Evolutionary conservation across 1,284 basidiomycete genomes (phyloP).

Genomic region (Pseudozyma thailandica): DNA sequence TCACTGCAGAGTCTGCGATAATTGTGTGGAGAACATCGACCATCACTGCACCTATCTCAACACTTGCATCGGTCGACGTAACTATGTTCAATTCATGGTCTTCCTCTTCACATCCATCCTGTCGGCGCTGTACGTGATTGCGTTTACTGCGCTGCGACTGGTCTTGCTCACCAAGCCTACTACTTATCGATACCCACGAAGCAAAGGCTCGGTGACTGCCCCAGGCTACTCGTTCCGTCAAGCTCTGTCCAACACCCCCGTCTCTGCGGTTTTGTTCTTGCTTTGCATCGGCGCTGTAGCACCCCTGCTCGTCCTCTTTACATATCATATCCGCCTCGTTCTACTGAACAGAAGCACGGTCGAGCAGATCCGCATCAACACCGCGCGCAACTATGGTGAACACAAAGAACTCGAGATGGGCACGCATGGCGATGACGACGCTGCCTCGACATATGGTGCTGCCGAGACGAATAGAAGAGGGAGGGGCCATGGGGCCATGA

Average conservation of each 20-base stretch:
- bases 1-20: conserved; percentile 67
- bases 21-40: conserved; percentile 67
- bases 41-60: conserved; percentile 68
- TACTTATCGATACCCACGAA: conserved; percentile 25
- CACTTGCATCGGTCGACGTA: conserved; percentile 66
- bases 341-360: conserved; percentile 63
- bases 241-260: conserved; percentile 52
- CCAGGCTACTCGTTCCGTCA: conserved; percentile 32
- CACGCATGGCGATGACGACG: conserved; percentile 18
- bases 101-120: conserved; percentile 53
- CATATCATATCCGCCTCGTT: conserved; percentile 62
- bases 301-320: conserved; percentile 54
- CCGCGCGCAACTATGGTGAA: conserved; percentile 49
- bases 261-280: conserved; percentile 59
- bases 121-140: conserved; percentile 27
- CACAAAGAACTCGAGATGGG: conserved; percentile 28
- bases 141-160: conserved; percentile 38
- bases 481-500: not conserved
- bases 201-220: conserved; percentile 25
- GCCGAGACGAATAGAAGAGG: conserved; percentile 9
- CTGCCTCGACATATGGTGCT: conserved; percentile 13
- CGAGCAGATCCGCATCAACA: conserved; percentile 65
- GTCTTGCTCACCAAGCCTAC: conserved; percentile 41
- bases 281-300: conserved; percentile 40
- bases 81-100: conserved; percentile 66